Conservation (phyloP, 495 filamentous ascomycete species). For the Bombardia bombarda region DNA sequence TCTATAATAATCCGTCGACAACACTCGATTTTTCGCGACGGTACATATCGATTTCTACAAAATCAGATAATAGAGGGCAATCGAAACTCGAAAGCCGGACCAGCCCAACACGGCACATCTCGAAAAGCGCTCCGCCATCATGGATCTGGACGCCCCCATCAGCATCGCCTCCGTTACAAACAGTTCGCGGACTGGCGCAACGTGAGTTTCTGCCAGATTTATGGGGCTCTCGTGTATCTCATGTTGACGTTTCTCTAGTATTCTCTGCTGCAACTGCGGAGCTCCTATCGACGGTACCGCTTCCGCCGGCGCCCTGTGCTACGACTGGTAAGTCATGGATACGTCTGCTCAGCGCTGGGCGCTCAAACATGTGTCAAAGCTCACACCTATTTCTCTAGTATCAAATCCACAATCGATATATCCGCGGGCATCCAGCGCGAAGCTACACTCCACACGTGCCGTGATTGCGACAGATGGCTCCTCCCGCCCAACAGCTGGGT, state of each 20-base stretch:
- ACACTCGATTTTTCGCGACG: not conserved
- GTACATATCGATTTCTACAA: not conserved
- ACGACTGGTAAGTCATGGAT: conserved; percentile 53
- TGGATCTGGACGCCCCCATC: conserved; percentile 63
- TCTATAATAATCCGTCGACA: not conserved
- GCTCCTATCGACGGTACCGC: conserved; percentile 87
- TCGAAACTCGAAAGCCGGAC: not conserved
- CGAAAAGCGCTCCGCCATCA: conserved; percentile 19
- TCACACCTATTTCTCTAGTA: conserved; percentile 17
- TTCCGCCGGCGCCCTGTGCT: conserved; percentile 79
- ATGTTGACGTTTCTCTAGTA: conserved; percentile 40
- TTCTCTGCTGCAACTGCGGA: conserved; percentile 93
- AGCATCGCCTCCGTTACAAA: conserved; percentile 43
- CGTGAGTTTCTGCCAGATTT: conserved; percentile 36
- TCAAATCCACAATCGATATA: conserved; percentile 87
- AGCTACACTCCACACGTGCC: conserved; percentile 72
- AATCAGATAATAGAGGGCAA: not conserved
- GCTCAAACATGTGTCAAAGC: not conserved
- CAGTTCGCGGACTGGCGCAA: conserved; percentile 44
- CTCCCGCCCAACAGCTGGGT: conserved; percentile 83
- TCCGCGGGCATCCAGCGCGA: conserved; percentile 87
- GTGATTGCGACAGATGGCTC: conserved; percentile 90
- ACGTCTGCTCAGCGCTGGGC: not conserved
- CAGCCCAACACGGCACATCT: not conserved
- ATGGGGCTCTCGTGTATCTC: not conserved